Evolutionary conservation across 352 stramenopile genomes (phyloP), one percentile per base, ranked within the genome.

Genomic region (Globisporangium sylvaticum): DNA sequence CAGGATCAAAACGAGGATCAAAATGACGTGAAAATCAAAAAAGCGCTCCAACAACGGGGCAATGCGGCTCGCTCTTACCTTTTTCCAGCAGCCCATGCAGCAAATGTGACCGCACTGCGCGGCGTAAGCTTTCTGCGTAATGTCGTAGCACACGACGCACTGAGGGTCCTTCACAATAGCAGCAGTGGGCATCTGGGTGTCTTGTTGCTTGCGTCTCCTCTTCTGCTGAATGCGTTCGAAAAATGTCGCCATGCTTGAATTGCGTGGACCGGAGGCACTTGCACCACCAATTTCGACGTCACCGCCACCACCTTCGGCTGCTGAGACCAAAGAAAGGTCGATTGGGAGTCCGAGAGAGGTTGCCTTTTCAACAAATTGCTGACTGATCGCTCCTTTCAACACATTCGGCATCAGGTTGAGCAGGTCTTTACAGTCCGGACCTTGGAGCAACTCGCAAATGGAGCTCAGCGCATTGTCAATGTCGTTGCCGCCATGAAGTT

Each of bases 101-200:
- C 88, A 95, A 70, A 95, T 91, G 65, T 95, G 88, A 5, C 88
- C 88, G 34, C 88, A 95, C 29, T 83, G 78, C 1, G 88, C 84
- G 18, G 88, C 88, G 68, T 80, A 92, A 9, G 88, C 85, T 67
- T 92, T 93, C 4, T 72, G 80, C 0, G 82, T 80, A 34, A 95
- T 88, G 48, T 95, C 86, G 65, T 91, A 94, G 70, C 88, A 95
- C 27, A 95, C 87, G 39, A 88, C 79, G 55, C 88, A 95, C 70
- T 95, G 88, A 3, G 88, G 88, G 32, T 94, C 78, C 54, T 91
- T 79, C 18, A 95, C 76, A 10, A 91, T 66, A 18, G 82, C 78
- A 39, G 73, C 85, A 20, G 77, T 78, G 1, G 70, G 67, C 24
- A 74, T 56, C 18, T 76, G 67, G 0, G 61, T 59, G 4, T 63